These are phyloP conservation scores for Apostasia shenzhenica DNA, from an alignment of 106 monocot species.

Conservation along the genomic window DNA sequence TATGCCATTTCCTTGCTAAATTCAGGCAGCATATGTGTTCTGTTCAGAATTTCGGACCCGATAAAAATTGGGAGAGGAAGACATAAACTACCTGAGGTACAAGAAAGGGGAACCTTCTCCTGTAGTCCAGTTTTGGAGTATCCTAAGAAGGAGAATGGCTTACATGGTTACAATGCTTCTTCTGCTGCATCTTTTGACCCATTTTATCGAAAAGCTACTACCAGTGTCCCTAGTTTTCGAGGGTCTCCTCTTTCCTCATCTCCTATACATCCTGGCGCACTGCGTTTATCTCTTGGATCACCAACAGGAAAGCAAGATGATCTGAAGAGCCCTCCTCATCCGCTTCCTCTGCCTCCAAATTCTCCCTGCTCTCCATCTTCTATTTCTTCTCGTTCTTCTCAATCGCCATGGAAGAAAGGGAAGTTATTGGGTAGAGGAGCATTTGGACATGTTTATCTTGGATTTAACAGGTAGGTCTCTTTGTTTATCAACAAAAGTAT, in stretches of 20 bases:
- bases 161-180: constrained; percentile 9
- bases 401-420: constrained; percentile 56
- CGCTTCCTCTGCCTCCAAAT: constrained; percentile 51
- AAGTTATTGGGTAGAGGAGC: constrained; percentile 58
- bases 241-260: constrained; percentile 21
- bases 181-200: constrained; percentile 7
- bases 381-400: constrained; percentile 23
- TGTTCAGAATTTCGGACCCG: constrained; percentile 18
- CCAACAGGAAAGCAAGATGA: constrained; percentile 27
- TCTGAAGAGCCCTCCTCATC: constrained; percentile 34
- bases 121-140: constrained; percentile 23
- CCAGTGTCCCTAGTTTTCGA: constrained; percentile 22
- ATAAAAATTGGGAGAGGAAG: constrained; percentile 21
- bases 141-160: constrained; percentile 10
- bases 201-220: constrained; percentile 10
- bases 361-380: constrained; percentile 30
- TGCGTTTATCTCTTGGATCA: constrained; percentile 20
- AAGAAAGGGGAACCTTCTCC: constrained; percentile 14
- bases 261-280: constrained; percentile 15
- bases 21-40: too few species aligned
- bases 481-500: too few species aligned
- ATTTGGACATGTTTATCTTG: constrained; percentile 58
- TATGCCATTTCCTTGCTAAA: too few species aligned
- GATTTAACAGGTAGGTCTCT: constrained; percentile 46
- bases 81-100: constrained; percentile 10